A percentile compares a stretch with the other conserved stretches of the same genome.
These are phyloP conservation scores for Saccharomycopsis hybrid DNA, from an alignment of 1,139 yeast species.

Conservation along the genomic window DNA sequence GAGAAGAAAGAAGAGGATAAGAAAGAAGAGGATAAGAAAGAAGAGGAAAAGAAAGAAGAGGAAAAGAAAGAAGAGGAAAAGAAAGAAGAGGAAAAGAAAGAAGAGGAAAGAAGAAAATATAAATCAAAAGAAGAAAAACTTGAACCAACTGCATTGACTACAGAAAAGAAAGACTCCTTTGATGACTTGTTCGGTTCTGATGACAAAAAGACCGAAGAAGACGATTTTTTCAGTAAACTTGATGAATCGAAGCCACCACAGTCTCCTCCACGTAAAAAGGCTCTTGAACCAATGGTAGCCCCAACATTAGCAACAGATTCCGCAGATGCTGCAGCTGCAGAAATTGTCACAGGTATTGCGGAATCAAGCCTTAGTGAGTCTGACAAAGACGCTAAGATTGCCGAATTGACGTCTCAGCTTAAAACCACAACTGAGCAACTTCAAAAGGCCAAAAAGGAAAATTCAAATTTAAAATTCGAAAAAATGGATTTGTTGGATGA, in stretches of 20 bases:
- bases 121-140: slow-evolving; percentile 11
- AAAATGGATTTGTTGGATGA: slow-evolving; percentile 45
- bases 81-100: slow-evolving; percentile 15
- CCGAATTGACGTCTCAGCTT: slow-evolving; percentile 23
- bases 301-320: too few relatives aligned
- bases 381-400: slow-evolving; percentile 22
- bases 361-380: too few relatives aligned
- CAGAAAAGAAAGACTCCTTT: slow-evolving; percentile 14
- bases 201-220: slow-evolving; percentile 7
- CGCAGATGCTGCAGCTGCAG: too few relatives aligned
- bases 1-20: slow-evolving; percentile 7
- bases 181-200: slow-evolving; percentile 16
- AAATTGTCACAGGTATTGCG: too few relatives aligned
- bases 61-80: slow-evolving; percentile 31
- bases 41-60: slow-evolving; percentile 51
- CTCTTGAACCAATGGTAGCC: too few relatives aligned
- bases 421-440: slow-evolving; percentile 21
- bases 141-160: slow-evolving; percentile 4
- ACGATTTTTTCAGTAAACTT: slow-evolving; percentile 15
- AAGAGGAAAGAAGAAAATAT: too few relatives aligned
- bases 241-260: too few relatives aligned
- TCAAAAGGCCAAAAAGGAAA: slow-evolving; percentile 27
- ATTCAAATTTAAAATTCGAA: slow-evolving; percentile 32
- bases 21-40: slow-evolving; percentile 20
- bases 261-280: too few relatives aligned